Base-by-base conservation (phyloP, 2,329 filamentous ascomycete genomes). In the Rhynchosporium agropyri region DNA sequence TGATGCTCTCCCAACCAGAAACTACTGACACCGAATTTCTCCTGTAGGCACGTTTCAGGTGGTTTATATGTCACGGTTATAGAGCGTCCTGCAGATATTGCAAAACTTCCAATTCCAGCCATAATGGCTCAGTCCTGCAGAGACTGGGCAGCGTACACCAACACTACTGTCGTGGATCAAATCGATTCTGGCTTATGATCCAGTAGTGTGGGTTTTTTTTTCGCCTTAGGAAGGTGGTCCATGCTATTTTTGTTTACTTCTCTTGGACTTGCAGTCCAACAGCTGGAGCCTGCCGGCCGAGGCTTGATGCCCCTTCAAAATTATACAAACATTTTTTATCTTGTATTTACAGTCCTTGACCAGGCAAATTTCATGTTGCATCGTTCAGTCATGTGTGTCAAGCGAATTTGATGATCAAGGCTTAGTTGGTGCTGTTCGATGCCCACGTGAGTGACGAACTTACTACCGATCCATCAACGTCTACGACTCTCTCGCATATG, bases 91-190 rank as follows among this genome's bases (percentile, higher is more conserved):
- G 68, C 70, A 1, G 76, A 79, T 2, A 73, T 80, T 60, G 72
- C 79, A 49, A 68, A 74, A 58, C 65, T 79, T 68, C 66, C 67
- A 15, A 77, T 86, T 33, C 83, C 84, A 0, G 71, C 73, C 33
- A 76, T 79, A 4, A 78, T 84, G 63, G 75, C 77, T 31, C 77
- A 86, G 71, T 83, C 81, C 20, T 85, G 81, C 65, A 71, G 76
- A 42, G 77, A 83, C 61, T 85, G 84, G 84, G 76, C 73, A 4
- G 68, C 70, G 7, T 86, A 79, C 76, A 83, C 82, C 3, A 69
- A 74, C 12, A 73, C 74, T 2, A 78, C 82, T 65, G 74, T 81
- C 6, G 78, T 79, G 1, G 76, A 78, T 9, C 80, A 83, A 71
- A 83, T 84, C 64, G 82, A 86, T 68, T 83, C 81, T 64, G 83